A percentile compares a stretch with the other conserved stretches of the same genome.
phyloP scores from a whole-genome alignment of 2,329 filamentous ascomycete genomes.

The Zasmidium citrigriseum region DNA sequence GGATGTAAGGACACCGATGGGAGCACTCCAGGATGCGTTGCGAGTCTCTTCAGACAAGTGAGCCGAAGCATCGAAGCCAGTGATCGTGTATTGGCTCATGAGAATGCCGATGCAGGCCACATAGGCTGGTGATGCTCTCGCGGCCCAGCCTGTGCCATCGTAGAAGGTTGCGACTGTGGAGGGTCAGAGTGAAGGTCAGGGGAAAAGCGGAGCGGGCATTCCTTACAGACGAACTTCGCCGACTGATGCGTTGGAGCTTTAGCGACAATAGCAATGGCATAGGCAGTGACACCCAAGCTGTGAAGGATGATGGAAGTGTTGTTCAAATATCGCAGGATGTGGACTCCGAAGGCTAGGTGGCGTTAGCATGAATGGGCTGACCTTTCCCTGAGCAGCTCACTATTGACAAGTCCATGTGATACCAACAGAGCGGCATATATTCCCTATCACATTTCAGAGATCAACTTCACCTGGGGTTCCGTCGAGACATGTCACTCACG shows the following conservation, averaged over 20 bases:
- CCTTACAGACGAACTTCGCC: conserved; percentile 54
- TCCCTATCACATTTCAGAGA: conserved; percentile 34
- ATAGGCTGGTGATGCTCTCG: conserved; percentile 56
- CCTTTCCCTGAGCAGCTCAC: background rate
- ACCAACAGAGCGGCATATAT: conserved; percentile 60
- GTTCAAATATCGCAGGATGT: conserved; percentile 58
- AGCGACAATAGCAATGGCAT: conserved; percentile 58
- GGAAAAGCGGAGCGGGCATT: background rate
- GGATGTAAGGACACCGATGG: conserved; percentile 59
- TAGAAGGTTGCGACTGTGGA: conserved; percentile 47
- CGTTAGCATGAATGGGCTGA: background rate
- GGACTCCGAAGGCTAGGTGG: conserved; percentile 53
- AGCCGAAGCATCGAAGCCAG: conserved; percentile 57
- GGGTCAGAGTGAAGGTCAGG: background rate
- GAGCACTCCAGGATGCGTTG: conserved; percentile 58
- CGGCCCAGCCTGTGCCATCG: conserved; percentile 59
- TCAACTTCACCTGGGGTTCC: background rate
- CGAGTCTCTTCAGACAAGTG: conserved; percentile 61
- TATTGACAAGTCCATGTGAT: conserved; percentile 57
- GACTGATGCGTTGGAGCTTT: conserved; percentile 59
- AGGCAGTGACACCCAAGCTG: conserved; percentile 53
- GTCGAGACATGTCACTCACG: background rate
- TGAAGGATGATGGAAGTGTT: conserved; percentile 59
- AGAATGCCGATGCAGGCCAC: conserved; percentile 57
- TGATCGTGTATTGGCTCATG: conserved; percentile 57